Evolutionary conservation across 2,329 filamentous ascomycete genomes (phyloP).

Genomic region (Dichotomopilus funicola): DNA sequence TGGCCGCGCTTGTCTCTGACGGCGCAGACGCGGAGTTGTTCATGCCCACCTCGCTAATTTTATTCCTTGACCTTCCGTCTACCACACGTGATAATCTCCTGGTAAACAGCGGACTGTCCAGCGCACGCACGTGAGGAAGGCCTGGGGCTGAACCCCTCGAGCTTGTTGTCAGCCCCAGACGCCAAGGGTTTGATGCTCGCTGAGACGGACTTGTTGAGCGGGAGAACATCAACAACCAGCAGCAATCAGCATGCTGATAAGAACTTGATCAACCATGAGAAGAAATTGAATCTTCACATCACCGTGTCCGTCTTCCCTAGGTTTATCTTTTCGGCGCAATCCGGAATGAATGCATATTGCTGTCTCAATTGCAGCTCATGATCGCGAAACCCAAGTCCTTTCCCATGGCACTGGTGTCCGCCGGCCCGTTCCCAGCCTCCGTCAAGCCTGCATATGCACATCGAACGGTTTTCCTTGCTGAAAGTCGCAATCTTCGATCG

Average conservation of each 20-base stretch:
- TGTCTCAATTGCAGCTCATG: background rate
- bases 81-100: too few relatives aligned
- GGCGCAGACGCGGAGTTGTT: background rate
- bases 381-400: background rate
- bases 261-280: too few relatives aligned
- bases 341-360: background rate
- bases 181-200: background rate
- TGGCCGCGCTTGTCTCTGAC: background rate
- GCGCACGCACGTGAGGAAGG: too few relatives aligned
- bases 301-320: background rate
- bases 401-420: background rate
- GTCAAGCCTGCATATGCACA: slow-evolving; percentile 16
- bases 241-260: too few relatives aligned
- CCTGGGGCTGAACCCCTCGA: background rate
- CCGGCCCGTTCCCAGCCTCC: slow-evolving; percentile 13
- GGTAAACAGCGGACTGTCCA: too few relatives aligned
- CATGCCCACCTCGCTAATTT: background rate
- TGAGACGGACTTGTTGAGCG: too few relatives aligned
- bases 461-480: slow-evolving; percentile 8
- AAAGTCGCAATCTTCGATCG: background rate
- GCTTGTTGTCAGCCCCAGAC: background rate
- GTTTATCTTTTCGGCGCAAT: too few relatives aligned
- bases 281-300: background rate
- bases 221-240: too few relatives aligned
- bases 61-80: background rate